Percentiles rank a stretch among this genome's conserved stretches.
Conservation (phyloP, 2,329 filamentous ascomycete genomes). For the Ceratocystis alfenasii region DNA sequence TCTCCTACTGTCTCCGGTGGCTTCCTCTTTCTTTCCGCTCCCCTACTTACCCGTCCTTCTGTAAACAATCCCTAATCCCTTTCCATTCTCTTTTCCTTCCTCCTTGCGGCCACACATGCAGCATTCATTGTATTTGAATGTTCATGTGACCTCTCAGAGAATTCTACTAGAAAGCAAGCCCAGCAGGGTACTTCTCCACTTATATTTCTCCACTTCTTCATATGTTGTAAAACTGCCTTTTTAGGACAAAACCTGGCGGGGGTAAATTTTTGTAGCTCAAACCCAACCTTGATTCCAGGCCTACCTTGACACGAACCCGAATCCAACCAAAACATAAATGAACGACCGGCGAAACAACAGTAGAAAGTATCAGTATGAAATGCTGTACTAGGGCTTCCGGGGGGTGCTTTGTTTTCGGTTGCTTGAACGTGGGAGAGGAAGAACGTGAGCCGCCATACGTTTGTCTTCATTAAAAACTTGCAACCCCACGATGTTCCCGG, state of each 20-base stretch:
- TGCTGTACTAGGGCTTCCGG: no score
- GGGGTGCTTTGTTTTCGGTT: no score
- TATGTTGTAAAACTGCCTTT: background rate
- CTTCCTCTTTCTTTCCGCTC: background rate
- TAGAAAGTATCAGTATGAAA: no score
- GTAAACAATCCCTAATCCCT: constrained; percentile 19
- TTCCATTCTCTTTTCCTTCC: constrained; percentile 25
- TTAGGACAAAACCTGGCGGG: background rate
- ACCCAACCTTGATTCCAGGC: no score
- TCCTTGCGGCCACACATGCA: background rate
- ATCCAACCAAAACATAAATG: no score
- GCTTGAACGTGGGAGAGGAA: no score
- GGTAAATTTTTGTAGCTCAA: no score
- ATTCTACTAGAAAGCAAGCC: background rate
- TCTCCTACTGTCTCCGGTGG: background rate
- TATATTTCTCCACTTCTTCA: background rate
- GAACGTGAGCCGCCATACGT: no score
- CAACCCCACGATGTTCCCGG: no score
- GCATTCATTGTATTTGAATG: background rate
- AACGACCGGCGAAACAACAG: no score
- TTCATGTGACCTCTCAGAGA: constrained; percentile 10
- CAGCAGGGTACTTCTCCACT: background rate
- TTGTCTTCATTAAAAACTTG: no score
- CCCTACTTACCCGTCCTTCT: background rate
- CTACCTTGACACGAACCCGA: no score